phyloP scores from a whole-genome alignment of 345 rosid species.

The Litchi chinensis region DNA sequence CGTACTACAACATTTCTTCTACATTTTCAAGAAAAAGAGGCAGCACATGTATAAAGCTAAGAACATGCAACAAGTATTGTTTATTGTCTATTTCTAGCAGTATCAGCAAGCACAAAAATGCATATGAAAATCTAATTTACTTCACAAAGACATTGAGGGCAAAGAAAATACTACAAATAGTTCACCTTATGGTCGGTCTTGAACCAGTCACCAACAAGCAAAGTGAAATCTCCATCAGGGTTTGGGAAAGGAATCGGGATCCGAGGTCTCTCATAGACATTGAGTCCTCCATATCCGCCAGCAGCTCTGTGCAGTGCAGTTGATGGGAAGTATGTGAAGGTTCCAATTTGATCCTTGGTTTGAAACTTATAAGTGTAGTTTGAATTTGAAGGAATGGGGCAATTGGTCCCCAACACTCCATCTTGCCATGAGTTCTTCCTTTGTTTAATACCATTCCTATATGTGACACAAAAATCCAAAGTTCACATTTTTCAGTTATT shows the following conservation, averaged over 20 bases:
- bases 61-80: neutral
- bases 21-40: neutral
- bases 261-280: constrained; percentile 58
- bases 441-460: constrained; percentile 87
- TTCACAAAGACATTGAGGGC: neutral
- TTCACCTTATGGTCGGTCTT: constrained; percentile 76
- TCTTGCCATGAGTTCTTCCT: constrained; percentile 94
- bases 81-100: neutral
- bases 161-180: neutral
- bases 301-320: constrained; percentile 78
- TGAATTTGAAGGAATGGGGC: constrained; percentile 80
- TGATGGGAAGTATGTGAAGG: constrained; percentile 82
- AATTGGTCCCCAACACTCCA: constrained; percentile 82
- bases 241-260: constrained; percentile 75
- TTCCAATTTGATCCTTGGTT: constrained; percentile 90
- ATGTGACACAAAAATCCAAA: neutral
- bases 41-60: neutral
- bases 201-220: constrained; percentile 87
- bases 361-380: constrained; percentile 86
- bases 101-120: neutral
- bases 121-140: neutral
- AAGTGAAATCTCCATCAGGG: constrained; percentile 74
- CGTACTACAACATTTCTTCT: neutral
- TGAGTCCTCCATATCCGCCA: constrained; percentile 81
- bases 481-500: neutral